Evolutionary conservation across 2,329 filamentous ascomycete genomes (phyloP).

Genomic region (Clarireedia paspali): DNA sequence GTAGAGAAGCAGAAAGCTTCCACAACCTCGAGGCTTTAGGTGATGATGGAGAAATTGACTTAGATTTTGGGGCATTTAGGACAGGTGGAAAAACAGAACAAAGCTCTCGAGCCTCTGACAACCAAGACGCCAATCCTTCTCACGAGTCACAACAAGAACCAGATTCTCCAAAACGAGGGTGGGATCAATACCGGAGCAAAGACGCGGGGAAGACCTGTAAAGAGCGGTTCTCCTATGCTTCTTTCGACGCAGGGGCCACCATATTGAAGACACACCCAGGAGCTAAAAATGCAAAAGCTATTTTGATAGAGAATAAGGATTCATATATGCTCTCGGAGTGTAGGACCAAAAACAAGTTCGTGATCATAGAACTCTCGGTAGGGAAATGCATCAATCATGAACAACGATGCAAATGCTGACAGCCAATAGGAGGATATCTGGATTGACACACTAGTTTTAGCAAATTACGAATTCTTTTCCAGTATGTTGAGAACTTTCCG

Average conservation of each 20-base stretch:
- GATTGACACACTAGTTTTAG: slow-evolving; percentile 92
- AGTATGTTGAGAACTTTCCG: slow-evolving; percentile 90
- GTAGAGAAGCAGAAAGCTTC: slow-evolving; percentile 45
- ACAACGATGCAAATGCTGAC: slow-evolving; percentile 12
- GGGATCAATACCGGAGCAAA: slow-evolving; percentile 58
- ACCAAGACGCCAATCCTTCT: slow-evolving; percentile 8
- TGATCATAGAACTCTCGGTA: slow-evolving; percentile 81
- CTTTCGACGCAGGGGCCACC: slow-evolving; percentile 92
- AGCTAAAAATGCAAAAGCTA: slow-evolving; percentile 79
- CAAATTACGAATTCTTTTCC: slow-evolving; percentile 98
- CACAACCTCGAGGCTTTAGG: slow-evolving; percentile 72
- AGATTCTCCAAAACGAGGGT: slow-evolving; percentile 21
- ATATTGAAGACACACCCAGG: slow-evolving; percentile 83
- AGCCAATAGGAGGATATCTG: slow-evolving; percentile 47
- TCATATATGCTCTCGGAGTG: slow-evolving; percentile 97
- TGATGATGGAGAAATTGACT: slow-evolving; percentile 80
- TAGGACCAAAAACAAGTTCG: slow-evolving; percentile 77
- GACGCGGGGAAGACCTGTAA: slow-evolving; percentile 97
- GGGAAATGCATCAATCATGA: slow-evolving; percentile 40
- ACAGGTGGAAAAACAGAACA: slow-evolving; percentile 23
- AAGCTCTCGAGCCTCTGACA: slow-evolving; percentile 13
- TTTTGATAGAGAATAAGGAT: slow-evolving; percentile 95
- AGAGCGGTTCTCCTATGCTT: slow-evolving; percentile 94
- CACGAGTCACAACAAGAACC: slow-evolving; percentile 24
- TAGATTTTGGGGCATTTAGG: slow-evolving; percentile 61